Evolutionary conservation across 2,329 filamentous ascomycete genomes (phyloP).

Genomic region (Purpureocillium takamizusanense): DNA sequence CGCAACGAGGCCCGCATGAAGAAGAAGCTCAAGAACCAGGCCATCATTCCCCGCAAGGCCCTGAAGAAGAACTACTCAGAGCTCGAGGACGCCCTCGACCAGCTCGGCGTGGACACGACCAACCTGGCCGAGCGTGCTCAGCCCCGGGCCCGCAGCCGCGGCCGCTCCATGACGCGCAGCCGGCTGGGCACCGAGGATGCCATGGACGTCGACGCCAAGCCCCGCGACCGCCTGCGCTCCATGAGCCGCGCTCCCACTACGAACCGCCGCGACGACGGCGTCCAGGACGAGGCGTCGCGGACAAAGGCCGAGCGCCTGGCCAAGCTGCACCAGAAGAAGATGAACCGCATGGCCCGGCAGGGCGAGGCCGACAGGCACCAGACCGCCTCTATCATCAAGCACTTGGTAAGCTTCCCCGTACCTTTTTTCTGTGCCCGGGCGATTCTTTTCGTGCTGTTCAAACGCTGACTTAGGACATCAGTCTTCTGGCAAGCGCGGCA

Average conservation of each 20-base stretch:
- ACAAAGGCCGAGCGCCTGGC: constrained; percentile 76
- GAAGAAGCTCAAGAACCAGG: constrained; percentile 95
- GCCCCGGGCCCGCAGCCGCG: constrained; percentile 53
- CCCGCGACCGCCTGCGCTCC: constrained; percentile 55
- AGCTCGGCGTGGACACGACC: constrained; percentile 75
- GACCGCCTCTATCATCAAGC: constrained; percentile 73
- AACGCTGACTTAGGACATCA: constrained; percentile 29
- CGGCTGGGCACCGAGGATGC: constrained; percentile 54
- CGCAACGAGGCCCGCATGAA: constrained; percentile 91
- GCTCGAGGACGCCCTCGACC: constrained; percentile 78
- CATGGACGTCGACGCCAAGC: constrained; percentile 64
- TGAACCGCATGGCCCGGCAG: constrained; percentile 95
- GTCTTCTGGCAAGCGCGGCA: constrained; percentile 85
- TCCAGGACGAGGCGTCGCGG: constrained; percentile 56
- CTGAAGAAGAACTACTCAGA: constrained; percentile 76
- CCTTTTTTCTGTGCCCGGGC: constrained; percentile 3
- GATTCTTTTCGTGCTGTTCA: background rate
- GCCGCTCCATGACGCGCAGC: constrained; percentile 59
- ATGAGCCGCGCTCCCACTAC: constrained; percentile 56
- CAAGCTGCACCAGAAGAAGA: constrained; percentile 93
- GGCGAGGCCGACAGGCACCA: constrained; percentile 94
- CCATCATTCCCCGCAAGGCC: constrained; percentile 77
- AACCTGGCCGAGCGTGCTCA: constrained; percentile 66
- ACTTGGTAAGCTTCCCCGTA: constrained; percentile 58
- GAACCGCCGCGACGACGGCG: constrained; percentile 69